These are phyloP conservation scores for Pisolithus tinctorius DNA, from an alignment of 768 basidiomycete genomes.

Conservation along the genomic window DNA sequence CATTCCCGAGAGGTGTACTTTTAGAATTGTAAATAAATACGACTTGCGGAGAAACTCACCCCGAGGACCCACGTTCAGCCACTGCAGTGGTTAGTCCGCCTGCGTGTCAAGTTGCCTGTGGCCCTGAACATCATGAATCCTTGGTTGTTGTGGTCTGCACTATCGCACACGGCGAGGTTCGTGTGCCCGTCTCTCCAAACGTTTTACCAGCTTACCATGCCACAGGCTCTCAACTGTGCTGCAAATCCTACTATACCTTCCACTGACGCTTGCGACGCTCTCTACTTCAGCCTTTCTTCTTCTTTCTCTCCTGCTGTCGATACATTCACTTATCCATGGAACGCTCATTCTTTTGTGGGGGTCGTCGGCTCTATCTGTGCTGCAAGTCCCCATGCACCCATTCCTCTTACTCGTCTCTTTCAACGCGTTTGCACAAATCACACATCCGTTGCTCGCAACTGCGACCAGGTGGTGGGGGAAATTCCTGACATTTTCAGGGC, in stretches of 20 bases:
- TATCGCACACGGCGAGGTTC: slow-evolving; percentile 59
- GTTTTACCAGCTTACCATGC: not conserved
- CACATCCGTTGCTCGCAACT: slow-evolving; percentile 48
- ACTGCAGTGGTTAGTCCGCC: not conserved
- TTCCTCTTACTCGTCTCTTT: slow-evolving; percentile 83
- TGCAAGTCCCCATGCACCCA: slow-evolving; percentile 83
- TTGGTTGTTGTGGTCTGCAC: slow-evolving; percentile 61
- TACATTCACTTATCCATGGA: slow-evolving; percentile 78
- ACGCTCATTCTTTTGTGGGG: slow-evolving; percentile 68
- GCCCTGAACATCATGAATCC: slow-evolving; percentile 34
- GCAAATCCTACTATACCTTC: slow-evolving; percentile 79
- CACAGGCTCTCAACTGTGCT: slow-evolving; percentile 65
- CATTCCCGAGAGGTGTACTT: not conserved
- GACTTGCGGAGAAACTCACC: too few relatives aligned
- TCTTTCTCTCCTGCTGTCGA: slow-evolving; percentile 68
- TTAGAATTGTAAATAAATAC: not conserved
- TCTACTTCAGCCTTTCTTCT: slow-evolving; percentile 75
- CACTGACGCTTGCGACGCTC: slow-evolving; percentile 77
- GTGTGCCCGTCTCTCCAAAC: slow-evolving; percentile 6
- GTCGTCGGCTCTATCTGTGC: slow-evolving; percentile 62
- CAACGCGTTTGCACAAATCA: slow-evolving; percentile 69
- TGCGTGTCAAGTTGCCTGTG: not conserved
- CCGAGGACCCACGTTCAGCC: not conserved
- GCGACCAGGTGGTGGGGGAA: slow-evolving; percentile 69
- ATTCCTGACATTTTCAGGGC: slow-evolving; percentile 62